Conservation (phyloP, 129 eudicot species). For the Flaveria trinervia region DNA sequence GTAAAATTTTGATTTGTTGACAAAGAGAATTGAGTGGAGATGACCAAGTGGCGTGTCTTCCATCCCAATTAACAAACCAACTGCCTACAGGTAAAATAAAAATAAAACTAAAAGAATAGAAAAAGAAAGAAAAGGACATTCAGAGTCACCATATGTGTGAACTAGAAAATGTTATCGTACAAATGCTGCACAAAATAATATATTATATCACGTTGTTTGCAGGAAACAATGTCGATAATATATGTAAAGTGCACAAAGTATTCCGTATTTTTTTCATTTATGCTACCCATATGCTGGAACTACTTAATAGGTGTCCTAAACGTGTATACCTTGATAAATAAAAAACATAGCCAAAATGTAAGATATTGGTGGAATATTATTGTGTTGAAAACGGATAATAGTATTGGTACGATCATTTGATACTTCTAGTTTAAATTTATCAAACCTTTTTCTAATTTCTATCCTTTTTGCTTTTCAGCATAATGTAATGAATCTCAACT, state of each 20-base stretch:
- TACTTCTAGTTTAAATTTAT: no score
- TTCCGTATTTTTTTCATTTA: not conserved
- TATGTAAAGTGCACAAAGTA: not conserved
- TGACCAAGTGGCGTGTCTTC: conserved; percentile 86
- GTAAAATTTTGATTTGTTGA: no score
- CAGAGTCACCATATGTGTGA: conserved; percentile 60
- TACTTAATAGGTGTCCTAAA: not conserved
- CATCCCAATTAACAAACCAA: conserved; percentile 94
- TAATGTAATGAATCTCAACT: no score
- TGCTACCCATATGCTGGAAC: not conserved
- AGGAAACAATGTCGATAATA: not conserved
- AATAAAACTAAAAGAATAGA: not conserved
- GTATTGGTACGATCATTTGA: no score
- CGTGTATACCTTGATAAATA: no score
- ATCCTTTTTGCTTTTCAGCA: no score
- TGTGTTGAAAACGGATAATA: no score
- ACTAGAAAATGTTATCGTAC: conserved; percentile 71
- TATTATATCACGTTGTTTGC: not conserved
- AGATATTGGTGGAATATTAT: no score
- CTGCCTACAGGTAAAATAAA: conserved; percentile 44
- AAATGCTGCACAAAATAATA: conserved; percentile 47
- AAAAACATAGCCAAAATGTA: no score
- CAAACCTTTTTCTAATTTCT: no score
- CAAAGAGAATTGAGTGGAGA: conserved; percentile 74
- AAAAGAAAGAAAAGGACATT: not conserved